Percentiles rank a stretch among this genome's conserved stretches.
Evolutionary conservation across 306 rosid species (phyloP).

Genomic region (Arachis hypogaea): DNA sequence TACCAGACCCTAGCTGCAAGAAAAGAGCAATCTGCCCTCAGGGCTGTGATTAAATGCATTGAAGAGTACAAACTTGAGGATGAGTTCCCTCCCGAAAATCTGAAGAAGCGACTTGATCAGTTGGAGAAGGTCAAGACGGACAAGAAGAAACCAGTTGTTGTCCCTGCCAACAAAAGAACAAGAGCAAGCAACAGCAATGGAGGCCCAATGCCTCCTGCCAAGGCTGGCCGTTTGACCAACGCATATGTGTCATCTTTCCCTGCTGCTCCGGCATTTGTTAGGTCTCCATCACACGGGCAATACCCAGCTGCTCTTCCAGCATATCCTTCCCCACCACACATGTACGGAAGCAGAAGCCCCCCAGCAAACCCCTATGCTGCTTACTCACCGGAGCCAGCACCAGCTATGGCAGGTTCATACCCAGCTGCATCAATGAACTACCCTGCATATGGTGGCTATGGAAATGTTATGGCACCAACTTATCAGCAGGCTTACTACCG

Average conservation of each 20-base stretch:
- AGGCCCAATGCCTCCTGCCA: constrained; percentile 99
- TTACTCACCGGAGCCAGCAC: constrained; percentile 88
- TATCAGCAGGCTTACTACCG: constrained; percentile 99
- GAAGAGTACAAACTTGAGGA: constrained; percentile 94
- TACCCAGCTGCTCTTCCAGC: constrained; percentile 89
- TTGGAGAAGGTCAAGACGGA: constrained; percentile 92
- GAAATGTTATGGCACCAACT: constrained; percentile 86
- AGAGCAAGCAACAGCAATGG: constrained; percentile 91
- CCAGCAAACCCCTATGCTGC: constrained; percentile 72
- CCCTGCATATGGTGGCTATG: constrained; percentile 88
- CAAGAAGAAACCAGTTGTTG: constrained; percentile 77
- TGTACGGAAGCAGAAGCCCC: constrained; percentile 98
- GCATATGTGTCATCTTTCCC: constrained; percentile 99
- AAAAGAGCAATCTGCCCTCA: constrained; percentile 94
- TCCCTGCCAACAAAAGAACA: constrained; percentile 97
- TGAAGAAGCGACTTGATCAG: constrained; percentile 96
- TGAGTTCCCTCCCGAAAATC: constrained; percentile 87
- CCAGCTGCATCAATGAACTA: constrained; percentile 84
- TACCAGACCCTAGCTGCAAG: constrained; percentile 90
- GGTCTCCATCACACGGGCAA: constrained; percentile 93
- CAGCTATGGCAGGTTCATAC: constrained; percentile 70
- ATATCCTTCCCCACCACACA: constrained; percentile 93
- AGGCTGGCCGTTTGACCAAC: constrained; percentile 96
- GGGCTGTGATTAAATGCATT: constrained; percentile 89
- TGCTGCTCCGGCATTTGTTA: constrained; percentile 77